Evolutionary conservation across 2,329 filamentous ascomycete species (phyloP), one percentile per base, ranked within the genome.

Genomic region (Ophiostoma fasciatum): DNA sequence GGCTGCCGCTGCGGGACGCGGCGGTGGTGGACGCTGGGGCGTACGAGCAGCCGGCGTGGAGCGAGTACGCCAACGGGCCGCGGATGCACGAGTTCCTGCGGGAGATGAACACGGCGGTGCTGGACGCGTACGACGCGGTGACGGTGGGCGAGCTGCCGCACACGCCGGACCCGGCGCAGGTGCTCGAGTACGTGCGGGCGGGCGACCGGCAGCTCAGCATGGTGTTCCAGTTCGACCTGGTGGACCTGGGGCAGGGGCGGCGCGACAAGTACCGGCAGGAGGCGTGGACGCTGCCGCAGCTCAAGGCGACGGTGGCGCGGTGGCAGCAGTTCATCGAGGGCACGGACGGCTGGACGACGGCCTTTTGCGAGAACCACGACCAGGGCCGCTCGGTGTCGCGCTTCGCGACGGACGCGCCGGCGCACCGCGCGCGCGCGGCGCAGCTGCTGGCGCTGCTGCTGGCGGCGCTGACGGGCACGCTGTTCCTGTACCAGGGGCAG

Each of bases 51-150:
- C 66, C 68, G 0, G 73, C 65, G 0, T 59, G 57, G 18, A 48
- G 62, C n/a, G 58, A 74, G 32, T 79, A 71, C 47, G 72, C 70
- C 52, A 81, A 82, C 46, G 77, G 78, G 0, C 77, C 78, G 0
- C 61, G 70, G 4, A 74, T 83, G 54, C 71, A 77, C 48, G 76
- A 82, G 49, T 82, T 72, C 45, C 54, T 82, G 15, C 48, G 57
- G 4, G 78, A 81, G 51, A 79, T 83, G 71, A 64, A 74, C 35
- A n/a, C n/a, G n/a, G 49, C 57, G 0, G 31, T 79, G 68, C 40
- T 80, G 49, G 82, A 82, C 51, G 74, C 78, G 0, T 63, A 73
- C 36, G 80, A 84, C 53, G 78, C 84, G 2, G 69, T 83, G 19
- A 73, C 81, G 44, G 74, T 84, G 40, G 78, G 78, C 33, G 78